phyloP scores from a whole-genome alignment of 768 basidiomycete genomes.

The Hydnomerulius pinastri region DNA sequence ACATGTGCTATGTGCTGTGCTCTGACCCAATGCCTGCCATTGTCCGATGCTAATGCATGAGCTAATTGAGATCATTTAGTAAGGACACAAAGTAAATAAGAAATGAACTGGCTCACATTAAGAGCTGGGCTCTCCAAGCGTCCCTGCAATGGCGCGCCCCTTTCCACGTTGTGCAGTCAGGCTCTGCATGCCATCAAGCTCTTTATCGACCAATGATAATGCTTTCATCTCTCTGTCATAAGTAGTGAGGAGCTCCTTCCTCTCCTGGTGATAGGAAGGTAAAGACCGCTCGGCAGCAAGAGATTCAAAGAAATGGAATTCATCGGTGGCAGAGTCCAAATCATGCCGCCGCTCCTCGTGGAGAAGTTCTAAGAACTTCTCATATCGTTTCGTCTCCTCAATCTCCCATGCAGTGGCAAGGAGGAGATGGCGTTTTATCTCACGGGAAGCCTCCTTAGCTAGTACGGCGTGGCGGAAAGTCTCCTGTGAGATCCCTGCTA shows the following conservation, averaged over 20 bases:
- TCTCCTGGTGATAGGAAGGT: not conserved
- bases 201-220: not conserved
- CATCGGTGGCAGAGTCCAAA: not conserved
- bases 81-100: not conserved
- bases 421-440: not conserved
- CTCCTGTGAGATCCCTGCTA: not conserved
- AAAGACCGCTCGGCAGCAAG: not conserved
- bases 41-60: too few species aligned
- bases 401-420: slow-evolving; percentile 7
- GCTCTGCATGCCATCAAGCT: not conserved
- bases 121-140: not conserved
- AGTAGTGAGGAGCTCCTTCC: not conserved
- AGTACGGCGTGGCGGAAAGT: not conserved
- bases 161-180: not conserved
- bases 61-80: too few species aligned
- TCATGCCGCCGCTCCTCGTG: not conserved
- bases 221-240: not conserved
- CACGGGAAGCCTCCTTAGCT: slow-evolving; percentile 1
- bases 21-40: too few species aligned
- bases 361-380: not conserved
- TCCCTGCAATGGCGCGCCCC: not conserved
- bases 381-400: slow-evolving; percentile 2
- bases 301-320: not conserved
- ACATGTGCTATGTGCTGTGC: too few species aligned
- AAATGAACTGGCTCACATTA: not conserved